Base-by-base conservation (phyloP, 2,329 filamentous ascomycete species). In the Cyphellophora europaea region DNA sequence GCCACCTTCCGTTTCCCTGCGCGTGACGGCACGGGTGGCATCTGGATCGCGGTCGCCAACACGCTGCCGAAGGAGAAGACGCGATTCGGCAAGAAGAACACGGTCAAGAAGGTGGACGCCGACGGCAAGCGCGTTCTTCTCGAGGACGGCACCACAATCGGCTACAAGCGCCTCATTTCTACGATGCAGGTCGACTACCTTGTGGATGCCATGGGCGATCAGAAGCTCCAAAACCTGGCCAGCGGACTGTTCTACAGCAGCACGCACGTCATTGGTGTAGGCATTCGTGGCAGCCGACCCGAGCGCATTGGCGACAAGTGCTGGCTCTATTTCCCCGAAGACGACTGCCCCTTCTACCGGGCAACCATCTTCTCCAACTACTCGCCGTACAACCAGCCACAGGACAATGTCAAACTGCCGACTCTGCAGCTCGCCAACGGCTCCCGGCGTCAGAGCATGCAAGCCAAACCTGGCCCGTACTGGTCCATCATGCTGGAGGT, bases 341-440 rank as follows among this genome's bases (percentile, higher is more conserved):
- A 94, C 63, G 82, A 98, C 74, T 95, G 87, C 72, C 87, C 87
- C 59, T 98, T 98, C 74, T 98, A 98, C 74, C 85, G 91, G 52
- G 91, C 91, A 56, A 98, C 91, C 57, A 96, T 98, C 69, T 98
- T 98, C 77, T 96, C 89, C 65, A 98, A 98, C 77, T 98, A 98
- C 75, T 96, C 91, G 14, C 91, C 89, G 35, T 79, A 93, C 77
- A 98, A 98, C 73, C 91, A 96, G 69, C 91, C 91, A 19, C 69
- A 83, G 48, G 71, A 77, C 40, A 78, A 80, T 38, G 79, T 72
- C 57, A 91, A 93, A 72, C 77, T 98, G 37, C 77, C 87, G 25
- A 96, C 91, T 14, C 67, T 86, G 50, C 82, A 88, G 61, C 72
- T 88, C 27, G 91, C 82, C 38, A 74, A 95, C 53, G 91, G 91